Conservation (phyloP, 2,329 filamentous ascomycete species). For the Chaetothyriales sp. region DNA sequence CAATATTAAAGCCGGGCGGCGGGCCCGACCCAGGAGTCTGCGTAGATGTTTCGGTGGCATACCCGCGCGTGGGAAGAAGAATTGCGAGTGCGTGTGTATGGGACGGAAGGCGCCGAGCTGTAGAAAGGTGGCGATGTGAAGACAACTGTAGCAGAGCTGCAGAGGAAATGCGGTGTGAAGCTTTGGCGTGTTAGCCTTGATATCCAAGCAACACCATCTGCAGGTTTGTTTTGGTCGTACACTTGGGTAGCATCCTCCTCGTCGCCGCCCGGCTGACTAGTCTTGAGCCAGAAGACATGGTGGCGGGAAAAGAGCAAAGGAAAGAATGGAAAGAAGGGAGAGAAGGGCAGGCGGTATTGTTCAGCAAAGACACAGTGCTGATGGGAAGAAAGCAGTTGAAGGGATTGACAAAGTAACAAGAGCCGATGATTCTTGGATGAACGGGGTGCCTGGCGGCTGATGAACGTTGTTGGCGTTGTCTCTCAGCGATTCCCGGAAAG, state of each 20-base stretch:
- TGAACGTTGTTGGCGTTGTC: slow-evolving; percentile 16
- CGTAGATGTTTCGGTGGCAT: slow-evolving; percentile 44
- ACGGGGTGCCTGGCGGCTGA: slow-evolving; percentile 4
- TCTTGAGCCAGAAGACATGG: slow-evolving; percentile 16
- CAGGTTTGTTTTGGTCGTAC: slow-evolving; percentile 2
- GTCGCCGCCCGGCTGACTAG: slow-evolving; percentile 16
- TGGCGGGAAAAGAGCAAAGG: not conserved
- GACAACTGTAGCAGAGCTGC: not conserved
- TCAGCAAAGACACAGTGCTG: not conserved
- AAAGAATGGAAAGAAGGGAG: not conserved
- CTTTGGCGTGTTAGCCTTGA: not conserved
- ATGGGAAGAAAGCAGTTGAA: slow-evolving; percentile 2
- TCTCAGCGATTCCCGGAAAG: slow-evolving; percentile 5
- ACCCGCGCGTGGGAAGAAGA: slow-evolving; percentile 37
- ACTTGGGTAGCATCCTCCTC: slow-evolving; percentile 12
- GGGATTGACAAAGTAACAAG: not conserved
- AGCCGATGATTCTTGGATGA: not conserved
- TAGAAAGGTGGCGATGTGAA: not conserved
- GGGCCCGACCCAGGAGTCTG: slow-evolving; percentile 43
- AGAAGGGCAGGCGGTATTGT: not conserved
- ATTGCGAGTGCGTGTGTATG: slow-evolving; percentile 36
- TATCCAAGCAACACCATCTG: not conserved
- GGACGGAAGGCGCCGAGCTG: not conserved
- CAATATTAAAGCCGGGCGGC: slow-evolving; percentile 80
- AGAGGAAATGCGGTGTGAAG: not conserved